Evolutionary conservation across 1,284 basidiomycete genomes (phyloP).

Genomic region (Inonotus obliquus): DNA sequence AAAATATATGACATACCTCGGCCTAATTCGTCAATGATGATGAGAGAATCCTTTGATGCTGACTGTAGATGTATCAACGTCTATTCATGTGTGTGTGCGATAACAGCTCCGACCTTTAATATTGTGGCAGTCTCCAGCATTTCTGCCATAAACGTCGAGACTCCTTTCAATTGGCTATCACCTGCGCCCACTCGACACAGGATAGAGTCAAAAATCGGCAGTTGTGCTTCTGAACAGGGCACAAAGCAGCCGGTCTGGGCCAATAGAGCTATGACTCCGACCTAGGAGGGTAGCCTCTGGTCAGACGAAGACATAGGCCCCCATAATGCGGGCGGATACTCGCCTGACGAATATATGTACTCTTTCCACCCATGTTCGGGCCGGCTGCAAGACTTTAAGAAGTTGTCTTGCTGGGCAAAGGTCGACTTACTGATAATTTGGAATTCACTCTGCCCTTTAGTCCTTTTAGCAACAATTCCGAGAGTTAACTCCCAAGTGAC

Average conservation of each 20-base stretch:
- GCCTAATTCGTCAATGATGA: conserved; percentile 98
- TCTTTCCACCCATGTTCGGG: conserved; percentile 96
- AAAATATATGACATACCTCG: conserved; percentile 50
- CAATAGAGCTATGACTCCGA: conserved; percentile 93
- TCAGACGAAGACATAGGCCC: conserved; percentile 1
- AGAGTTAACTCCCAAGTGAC: background rate
- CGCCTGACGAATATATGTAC: conserved; percentile 85
- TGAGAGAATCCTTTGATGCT: conserved; percentile 88
- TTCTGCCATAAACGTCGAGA: conserved; percentile 99
- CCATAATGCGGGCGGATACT: background rate
- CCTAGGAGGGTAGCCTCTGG: conserved; percentile 37
- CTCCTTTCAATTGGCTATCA: conserved; percentile 95
- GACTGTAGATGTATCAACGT: conserved; percentile 43
- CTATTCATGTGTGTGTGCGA: background rate
- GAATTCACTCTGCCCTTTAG: conserved; percentile 73
- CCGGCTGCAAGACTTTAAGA: conserved; percentile 52
- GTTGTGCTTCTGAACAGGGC: conserved; percentile 77
- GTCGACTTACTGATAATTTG: conserved; percentile 71
- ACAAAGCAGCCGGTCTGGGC: conserved; percentile 96
- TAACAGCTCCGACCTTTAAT: conserved; percentile 57
- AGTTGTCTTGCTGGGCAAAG: background rate
- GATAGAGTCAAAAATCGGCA: conserved; percentile 96
- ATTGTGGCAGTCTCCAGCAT: conserved; percentile 99
- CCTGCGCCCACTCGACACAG: conserved; percentile 96
- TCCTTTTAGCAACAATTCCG: background rate